phyloP scores from a whole-genome alignment of 2,329 filamentous ascomycete species.

The Ceratocystis harringtonii region DNA sequence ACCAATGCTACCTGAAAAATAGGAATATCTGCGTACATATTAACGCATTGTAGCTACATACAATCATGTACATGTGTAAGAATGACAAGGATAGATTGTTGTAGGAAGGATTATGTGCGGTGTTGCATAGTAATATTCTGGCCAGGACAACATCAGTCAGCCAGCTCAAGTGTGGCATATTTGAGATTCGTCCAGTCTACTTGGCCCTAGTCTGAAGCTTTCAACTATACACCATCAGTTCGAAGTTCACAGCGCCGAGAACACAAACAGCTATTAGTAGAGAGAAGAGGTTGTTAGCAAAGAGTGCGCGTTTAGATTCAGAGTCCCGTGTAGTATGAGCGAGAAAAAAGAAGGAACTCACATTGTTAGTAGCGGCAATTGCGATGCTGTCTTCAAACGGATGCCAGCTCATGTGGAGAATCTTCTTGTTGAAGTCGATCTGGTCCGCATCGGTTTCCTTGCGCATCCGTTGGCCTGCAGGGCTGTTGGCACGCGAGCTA shows the following conservation, averaged over 20 bases:
- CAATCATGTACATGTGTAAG: background rate
- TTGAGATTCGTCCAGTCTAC: slow-evolving; percentile 1
- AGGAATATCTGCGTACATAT: background rate
- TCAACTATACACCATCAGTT: background rate
- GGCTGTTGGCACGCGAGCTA: slow-evolving; percentile 74
- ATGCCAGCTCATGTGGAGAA: slow-evolving; percentile 99
- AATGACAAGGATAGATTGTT: background rate
- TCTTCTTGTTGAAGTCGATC: slow-evolving; percentile 99
- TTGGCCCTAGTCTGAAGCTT: background rate
- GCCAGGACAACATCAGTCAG: background rate
- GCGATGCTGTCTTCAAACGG: slow-evolving; percentile 98
- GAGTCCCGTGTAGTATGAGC: too few relatives aligned
- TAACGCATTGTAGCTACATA: background rate
- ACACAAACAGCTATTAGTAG: slow-evolving; percentile 51
- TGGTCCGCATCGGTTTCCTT: slow-evolving; percentile 99
- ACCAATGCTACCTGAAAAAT: background rate
- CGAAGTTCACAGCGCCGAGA: slow-evolving; percentile 50
- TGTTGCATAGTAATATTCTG: slow-evolving; percentile 11
- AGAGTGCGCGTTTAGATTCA: background rate
- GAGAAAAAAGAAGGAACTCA: slow-evolving; percentile 38
- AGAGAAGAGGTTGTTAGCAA: slow-evolving; percentile 17
- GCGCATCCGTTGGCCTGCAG: slow-evolving; percentile 84
- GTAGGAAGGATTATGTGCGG: slow-evolving; percentile 13
- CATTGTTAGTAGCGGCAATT: slow-evolving; percentile 98
- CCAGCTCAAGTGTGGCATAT: background rate